Conservation (phyloP, 1,284 basidiomycete species). For the Ceraceosorus guamensis region DNA sequence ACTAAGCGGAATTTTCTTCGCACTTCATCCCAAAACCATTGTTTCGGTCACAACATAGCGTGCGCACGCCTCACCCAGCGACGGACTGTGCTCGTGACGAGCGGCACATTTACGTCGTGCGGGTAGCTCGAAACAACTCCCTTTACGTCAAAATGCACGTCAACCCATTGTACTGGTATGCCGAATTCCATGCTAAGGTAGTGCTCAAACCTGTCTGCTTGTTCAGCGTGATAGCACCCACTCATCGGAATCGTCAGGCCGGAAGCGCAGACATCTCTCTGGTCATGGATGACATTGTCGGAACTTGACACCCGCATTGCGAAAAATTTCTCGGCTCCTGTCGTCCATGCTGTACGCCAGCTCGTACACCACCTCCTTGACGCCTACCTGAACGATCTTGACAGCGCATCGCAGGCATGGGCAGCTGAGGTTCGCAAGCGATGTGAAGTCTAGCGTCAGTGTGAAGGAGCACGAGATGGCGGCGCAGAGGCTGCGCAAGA, state of each 20-base stretch:
- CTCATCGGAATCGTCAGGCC: too few species aligned
- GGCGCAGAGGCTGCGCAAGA: background rate
- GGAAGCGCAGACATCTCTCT: too few species aligned
- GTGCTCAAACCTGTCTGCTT: too few species aligned
- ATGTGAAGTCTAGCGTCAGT: too few species aligned
- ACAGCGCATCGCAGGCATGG: slow-evolving; percentile 92
- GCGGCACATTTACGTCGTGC: slow-evolving; percentile 1
- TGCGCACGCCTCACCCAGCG: slow-evolving; percentile 41
- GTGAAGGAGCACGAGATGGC: too few species aligned
- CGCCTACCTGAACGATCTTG: slow-evolving; percentile 92
- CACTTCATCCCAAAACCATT: background rate
- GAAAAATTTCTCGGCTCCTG: slow-evolving; percentile 46
- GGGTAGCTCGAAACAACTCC: slow-evolving; percentile 7
- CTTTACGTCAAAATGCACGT: too few species aligned
- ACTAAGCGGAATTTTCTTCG: slow-evolving; percentile 55
- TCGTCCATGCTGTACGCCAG: slow-evolving; percentile 67
- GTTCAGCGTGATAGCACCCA: too few species aligned
- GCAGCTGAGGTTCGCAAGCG: slow-evolving; percentile 58
- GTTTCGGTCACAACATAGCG: slow-evolving; percentile 17
- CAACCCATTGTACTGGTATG: too few species aligned
- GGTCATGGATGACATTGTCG: slow-evolving; percentile 19
- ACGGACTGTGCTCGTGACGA: background rate
- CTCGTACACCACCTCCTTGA: slow-evolving; percentile 89
- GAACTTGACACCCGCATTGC: slow-evolving; percentile 48
- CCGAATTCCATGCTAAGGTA: too few species aligned